Evolutionary conservation across 805 yeast genomes (phyloP), one percentile per base, ranked within the genome.

Genomic region (Metschnikowia colocasiae): DNA sequence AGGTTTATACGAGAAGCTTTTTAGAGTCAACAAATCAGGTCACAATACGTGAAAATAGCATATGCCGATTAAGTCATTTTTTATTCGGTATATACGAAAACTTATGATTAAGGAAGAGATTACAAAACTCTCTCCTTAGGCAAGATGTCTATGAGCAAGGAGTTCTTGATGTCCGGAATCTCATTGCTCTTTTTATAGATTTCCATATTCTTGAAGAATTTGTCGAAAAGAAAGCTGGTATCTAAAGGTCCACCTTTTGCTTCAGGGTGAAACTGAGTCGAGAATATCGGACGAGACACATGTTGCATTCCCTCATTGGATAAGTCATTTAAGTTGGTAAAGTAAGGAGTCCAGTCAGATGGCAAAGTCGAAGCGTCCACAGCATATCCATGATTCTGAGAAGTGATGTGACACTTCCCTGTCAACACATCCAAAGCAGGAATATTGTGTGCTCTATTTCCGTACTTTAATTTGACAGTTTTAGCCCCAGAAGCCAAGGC

Each of bases 161-260:
- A 75, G 51, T 69, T 66, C 55, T 69, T 74, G 53, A 74, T 73
- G 49, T 71, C 70, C 48, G 76, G 60, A 56, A 68, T 64, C 1
- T 73, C 73, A 50, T 67, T 68, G 35, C 46, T 53, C 10, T 48
- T 26, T 50, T 62, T 71, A 75, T 79, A 89, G 40, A 69, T 70
- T 40, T 72, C 75, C 54, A 94, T 83, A 60, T 84, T 76, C 32
- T 74, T 79, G 59, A 94, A 82, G 71, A 87, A 94, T 68, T 83
- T 88, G 75, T 94, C 98, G 59, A 94, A 94, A 67, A 94, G 75
- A 71, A 82, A 88, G 2, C 89, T 79, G 12, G 97, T 87, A 69
- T 94, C 99, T 60, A 86, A 78, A 49, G 99, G 99, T 58, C 99
- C 99, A 59, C 99, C 98, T 73, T 90, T 92, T 48, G 99, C 98